Evolutionary conservation across 202 grass and related monocot species (phyloP).

Genomic region (Setaria viridis): DNA sequence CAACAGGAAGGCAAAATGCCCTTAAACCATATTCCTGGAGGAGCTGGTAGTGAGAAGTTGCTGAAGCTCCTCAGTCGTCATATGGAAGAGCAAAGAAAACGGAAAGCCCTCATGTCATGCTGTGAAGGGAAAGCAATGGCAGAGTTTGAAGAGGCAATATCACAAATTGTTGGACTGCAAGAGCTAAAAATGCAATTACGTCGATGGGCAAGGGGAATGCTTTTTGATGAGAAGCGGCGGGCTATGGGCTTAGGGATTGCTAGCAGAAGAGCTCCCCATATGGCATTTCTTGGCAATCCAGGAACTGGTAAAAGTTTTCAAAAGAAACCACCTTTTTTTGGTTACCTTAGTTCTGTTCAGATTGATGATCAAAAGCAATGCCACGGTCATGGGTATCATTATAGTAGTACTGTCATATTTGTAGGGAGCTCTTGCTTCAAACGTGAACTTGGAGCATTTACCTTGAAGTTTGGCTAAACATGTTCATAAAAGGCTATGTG

Average conservation of each 20-base stretch:
- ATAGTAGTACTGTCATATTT: constrained; percentile 25
- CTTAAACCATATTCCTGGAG: constrained; percentile 69
- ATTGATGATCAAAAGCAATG: constrained; percentile 7
- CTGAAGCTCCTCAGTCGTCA: constrained; percentile 65
- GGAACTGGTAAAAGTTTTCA: constrained; percentile 73
- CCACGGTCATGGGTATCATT: background rate
- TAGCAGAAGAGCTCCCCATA: constrained; percentile 82
- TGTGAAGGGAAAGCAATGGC: constrained; percentile 68
- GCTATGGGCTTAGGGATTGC: constrained; percentile 87
- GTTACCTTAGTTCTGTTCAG: constrained; percentile 10
- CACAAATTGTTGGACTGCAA: constrained; percentile 82
- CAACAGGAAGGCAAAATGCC: constrained; percentile 87
- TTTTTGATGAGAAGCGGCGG: constrained; percentile 96
- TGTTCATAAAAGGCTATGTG: background rate
- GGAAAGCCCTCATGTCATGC: constrained; percentile 73
- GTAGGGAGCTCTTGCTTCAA: constrained; percentile 15
- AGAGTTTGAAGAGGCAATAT: constrained; percentile 90
- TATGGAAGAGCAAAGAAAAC: constrained; percentile 85
- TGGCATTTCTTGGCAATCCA: constrained; percentile 98
- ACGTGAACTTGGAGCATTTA: constrained; percentile 23
- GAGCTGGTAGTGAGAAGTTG: constrained; percentile 61
- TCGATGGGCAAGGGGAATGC: constrained; percentile 92
- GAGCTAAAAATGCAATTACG: constrained; percentile 92
- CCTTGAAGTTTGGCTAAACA: constrained; percentile 30
- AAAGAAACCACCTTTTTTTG: constrained; percentile 33